Evolutionary conservation across 2,329 filamentous ascomycete species (phyloP).

Genomic region (Leptographium procerum): DNA sequence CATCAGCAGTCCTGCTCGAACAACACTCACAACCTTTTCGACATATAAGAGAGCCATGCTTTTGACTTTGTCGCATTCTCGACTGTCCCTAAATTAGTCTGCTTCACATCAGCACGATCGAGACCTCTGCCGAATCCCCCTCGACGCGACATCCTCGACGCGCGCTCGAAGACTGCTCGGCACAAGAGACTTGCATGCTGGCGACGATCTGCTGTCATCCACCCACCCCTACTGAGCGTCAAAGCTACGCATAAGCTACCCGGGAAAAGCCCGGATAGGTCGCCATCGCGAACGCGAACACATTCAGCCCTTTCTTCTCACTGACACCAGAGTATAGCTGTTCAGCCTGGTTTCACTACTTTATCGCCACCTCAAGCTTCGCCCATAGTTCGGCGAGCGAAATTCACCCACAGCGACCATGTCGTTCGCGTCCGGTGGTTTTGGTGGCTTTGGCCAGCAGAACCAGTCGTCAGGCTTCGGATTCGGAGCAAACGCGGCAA

Average conservation of each 20-base stretch:
- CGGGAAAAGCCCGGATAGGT: too few relatives aligned
- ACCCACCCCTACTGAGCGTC: not conserved
- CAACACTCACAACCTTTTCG: not conserved
- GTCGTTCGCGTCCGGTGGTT: slow-evolving; percentile 42
- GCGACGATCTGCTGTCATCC: not conserved
- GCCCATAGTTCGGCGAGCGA: not conserved
- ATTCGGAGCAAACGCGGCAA: slow-evolving; percentile 36
- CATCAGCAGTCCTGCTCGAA: not conserved
- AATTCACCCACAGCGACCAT: slow-evolving; percentile 24
- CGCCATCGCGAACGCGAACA: not conserved
- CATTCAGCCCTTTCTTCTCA: not conserved
- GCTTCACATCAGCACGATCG: not conserved
- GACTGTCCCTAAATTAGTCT: not conserved
- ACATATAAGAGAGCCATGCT: not conserved
- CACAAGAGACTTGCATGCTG: not conserved
- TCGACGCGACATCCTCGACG: not conserved
- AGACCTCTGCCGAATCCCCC: not conserved
- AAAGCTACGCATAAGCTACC: not conserved
- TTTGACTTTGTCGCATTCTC: not conserved
- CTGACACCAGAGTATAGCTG: not conserved
- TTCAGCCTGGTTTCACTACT: not conserved
- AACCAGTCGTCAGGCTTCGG: slow-evolving; percentile 43
- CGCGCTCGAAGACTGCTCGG: not conserved
- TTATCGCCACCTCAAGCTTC: not conserved
- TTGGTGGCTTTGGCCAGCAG: slow-evolving; percentile 49